Conservation (phyloP, 768 basidiomycete species). For the Artomyces pyxidatus region DNA sequence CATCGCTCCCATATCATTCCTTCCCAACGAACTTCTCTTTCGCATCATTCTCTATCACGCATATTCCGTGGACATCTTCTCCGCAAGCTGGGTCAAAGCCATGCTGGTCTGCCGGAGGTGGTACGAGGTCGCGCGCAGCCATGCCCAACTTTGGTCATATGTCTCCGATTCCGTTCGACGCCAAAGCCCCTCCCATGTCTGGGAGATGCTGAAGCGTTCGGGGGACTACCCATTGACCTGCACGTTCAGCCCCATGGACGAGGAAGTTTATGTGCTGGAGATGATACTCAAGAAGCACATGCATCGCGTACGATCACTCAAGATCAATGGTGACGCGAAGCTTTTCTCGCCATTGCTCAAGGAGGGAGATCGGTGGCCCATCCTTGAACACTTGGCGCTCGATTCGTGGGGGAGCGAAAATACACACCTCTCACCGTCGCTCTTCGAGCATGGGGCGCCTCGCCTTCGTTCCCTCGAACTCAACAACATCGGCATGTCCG, state of each 20-base stretch:
- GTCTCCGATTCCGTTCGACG: background rate
- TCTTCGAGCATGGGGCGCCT: background rate
- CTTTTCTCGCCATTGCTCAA: no score
- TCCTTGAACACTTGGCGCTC: background rate
- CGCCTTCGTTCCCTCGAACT: background rate
- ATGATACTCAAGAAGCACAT: no score
- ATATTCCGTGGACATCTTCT: background rate
- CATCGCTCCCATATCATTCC: background rate
- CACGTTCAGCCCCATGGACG: background rate
- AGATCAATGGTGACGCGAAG: background rate
- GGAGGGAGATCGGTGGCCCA: background rate
- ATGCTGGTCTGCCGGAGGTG: background rate
- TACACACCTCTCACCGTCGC: background rate
- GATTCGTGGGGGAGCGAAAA: background rate
- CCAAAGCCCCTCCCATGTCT: background rate
- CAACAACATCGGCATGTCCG: background rate
- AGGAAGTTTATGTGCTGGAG: background rate
- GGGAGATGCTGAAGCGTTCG: background rate
- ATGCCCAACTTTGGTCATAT: background rate
- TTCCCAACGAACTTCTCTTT: background rate
- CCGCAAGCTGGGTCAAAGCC: background rate
- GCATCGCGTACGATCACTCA: background rate
- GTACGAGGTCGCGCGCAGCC: background rate
- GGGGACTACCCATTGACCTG: background rate
- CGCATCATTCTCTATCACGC: background rate